Evolutionary conservation across 192 early-diverging fungal species (phyloP).

Genomic region (Linnemannia zychae): DNA sequence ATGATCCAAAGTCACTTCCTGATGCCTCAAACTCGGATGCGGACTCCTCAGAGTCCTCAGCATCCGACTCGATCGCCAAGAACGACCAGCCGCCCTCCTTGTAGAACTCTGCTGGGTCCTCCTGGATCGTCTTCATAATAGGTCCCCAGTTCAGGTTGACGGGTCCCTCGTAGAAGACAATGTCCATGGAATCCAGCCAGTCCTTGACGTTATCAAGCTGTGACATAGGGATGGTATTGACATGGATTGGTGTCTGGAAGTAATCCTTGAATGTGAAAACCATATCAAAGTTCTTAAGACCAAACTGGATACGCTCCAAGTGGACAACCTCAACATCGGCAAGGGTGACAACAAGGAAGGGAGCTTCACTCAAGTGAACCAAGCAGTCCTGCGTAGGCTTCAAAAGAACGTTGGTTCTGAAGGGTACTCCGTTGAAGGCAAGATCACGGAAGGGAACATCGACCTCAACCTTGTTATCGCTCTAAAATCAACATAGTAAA

Average conservation of each 20-base stretch:
- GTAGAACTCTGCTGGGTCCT: conserved; percentile 94
- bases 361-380: conserved; percentile 95
- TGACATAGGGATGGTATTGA: conserved; percentile 94
- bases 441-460: conserved; percentile 95
- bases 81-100: conserved; percentile 94
- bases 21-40: conserved; percentile 52
- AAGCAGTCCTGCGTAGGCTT: conserved; percentile 97
- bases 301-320: conserved; percentile 96
- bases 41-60: conserved; percentile 71
- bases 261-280: conserved; percentile 98
- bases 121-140: conserved; percentile 99
- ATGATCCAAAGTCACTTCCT: conserved; percentile 85
- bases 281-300: conserved; percentile 98
- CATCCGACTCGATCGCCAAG: conserved; percentile 77
- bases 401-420: conserved; percentile 90
- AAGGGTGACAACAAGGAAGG: conserved; percentile 91
- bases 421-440: conserved; percentile 95
- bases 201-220: conserved; percentile 96
- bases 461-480: conserved; percentile 85
- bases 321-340: conserved; percentile 95
- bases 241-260: conserved; percentile 87
- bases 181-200: conserved; percentile 94
- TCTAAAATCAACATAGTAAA: conserved; percentile 55
- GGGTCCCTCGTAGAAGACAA: conserved; percentile 93
- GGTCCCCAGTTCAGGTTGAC: conserved; percentile 94